A percentile compares a stretch with the other conserved stretches of the same genome.
Evolutionary conservation across 1,139 yeast genomes (phyloP).

Genomic region (Saccharomyces hybrid): DNA sequence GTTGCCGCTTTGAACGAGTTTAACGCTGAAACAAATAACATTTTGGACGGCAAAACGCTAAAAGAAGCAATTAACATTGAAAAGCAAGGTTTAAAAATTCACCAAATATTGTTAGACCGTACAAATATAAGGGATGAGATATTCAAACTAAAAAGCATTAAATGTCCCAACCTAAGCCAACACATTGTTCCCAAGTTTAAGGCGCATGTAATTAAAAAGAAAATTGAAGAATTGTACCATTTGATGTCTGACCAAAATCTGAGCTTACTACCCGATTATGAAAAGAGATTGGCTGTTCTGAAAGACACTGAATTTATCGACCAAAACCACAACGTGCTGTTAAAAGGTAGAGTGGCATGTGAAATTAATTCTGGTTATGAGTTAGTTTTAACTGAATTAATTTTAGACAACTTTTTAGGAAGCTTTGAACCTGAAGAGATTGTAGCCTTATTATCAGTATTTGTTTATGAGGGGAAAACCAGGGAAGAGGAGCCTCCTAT

Average conservation of each 20-base stretch:
- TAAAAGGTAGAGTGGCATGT: conserved; percentile 83
- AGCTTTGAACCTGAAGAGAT: conserved; percentile 94
- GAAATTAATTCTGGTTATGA: conserved; percentile 91
- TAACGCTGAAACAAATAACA: conserved; percentile 36
- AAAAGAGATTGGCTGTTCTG: conserved; percentile 74
- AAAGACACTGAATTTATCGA: conserved; percentile 74
- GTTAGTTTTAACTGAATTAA: conserved; percentile 76
- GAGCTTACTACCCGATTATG: conserved; percentile 87
- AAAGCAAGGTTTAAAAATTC: conserved; percentile 44
- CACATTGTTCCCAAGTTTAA: conserved; percentile 45
- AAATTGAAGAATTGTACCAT: conserved; percentile 51
- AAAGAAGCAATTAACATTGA: conserved; percentile 40
- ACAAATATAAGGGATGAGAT: conserved; percentile 37
- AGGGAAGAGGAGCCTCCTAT: conserved; percentile 47
- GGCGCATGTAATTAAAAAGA: conserved; percentile 40
- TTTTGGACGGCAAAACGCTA: conserved; percentile 39
- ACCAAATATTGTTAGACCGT: conserved; percentile 46
- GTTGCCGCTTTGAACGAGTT: conserved; percentile 39
- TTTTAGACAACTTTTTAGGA: conserved; percentile 84
- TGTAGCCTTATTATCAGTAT: conserved; percentile 83
- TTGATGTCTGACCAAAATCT: conserved; percentile 79
- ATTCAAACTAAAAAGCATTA: conserved; percentile 24
- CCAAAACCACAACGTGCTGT: conserved; percentile 60
- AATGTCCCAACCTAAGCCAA: conserved; percentile 39
- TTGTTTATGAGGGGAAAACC: conserved; percentile 84